Evolutionary conservation across 768 basidiomycete genomes (phyloP), one percentile per base, ranked within the genome.

Genomic region (Kwoniella mangroviensis): DNA sequence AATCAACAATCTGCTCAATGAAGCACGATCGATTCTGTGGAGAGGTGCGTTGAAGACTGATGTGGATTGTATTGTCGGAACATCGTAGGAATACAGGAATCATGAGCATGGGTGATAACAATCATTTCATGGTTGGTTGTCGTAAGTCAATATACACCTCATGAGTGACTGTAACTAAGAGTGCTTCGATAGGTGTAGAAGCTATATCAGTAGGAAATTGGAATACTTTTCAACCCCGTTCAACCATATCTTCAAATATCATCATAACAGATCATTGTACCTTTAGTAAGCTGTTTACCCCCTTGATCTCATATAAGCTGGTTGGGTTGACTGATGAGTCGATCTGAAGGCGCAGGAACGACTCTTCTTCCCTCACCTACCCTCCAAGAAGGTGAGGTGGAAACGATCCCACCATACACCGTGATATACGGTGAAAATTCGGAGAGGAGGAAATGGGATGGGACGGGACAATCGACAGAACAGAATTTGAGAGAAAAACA

Each of bases 21-120:
- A 26, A 26, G 2, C 26, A 26, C 26, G 4, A 26, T 26, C 26
- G 2, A 26, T 26, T 26, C 26, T 26, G 54, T 11, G 42, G 19
- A 41, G 7, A 6, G 43, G 43, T 45, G 7, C 10, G 17, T 2
- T 45, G 61, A 58, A 49, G 89, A 76, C 84, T 87, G 64, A 67
- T 7, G 21, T 11, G 49, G 26, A 26, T 26, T 26, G 34, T 22
- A 24, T 13, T 19, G 22, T 19, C n/a, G 52, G 49, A 24, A 9
- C 41, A 57, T 11, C 17, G 24, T 63, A 76, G 72, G 55, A 57
- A 73, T 60, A 93, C 91, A 77, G 91, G 93, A 78, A 88, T 91
- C 43, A 93, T 98, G 93, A 88, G 90, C 21, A 93, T 99, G 58
- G 96, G 96, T 5, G 90, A 96, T 81, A 89, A 92, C 70, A 98